Conservation (phyloP, 805 yeast genomes). For the Pichia cephalocereana region DNA sequence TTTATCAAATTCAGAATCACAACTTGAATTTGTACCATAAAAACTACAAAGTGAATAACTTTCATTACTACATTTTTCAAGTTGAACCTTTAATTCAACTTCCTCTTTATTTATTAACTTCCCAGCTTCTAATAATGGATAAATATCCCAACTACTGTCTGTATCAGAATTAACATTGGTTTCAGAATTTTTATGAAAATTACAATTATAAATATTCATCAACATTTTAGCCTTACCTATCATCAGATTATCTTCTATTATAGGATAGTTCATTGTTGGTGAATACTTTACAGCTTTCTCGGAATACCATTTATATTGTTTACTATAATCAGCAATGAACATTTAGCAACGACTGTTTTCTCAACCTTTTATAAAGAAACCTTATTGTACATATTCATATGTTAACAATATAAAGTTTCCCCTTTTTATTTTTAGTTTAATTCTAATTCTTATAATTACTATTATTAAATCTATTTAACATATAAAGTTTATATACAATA, state of each 20-base stretch:
- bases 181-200: background rate
- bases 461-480: no score
- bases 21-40: background rate
- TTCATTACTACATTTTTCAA: background rate
- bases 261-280: background rate
- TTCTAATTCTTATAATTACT: no score
- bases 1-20: background rate
- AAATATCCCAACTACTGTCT: background rate
- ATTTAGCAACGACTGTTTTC: background rate
- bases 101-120: background rate
- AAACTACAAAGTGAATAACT: background rate
- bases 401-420: background rate
- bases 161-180: background rate
- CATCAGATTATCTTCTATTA: background rate
- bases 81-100: background rate
- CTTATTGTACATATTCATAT: no score
- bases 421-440: background rate
- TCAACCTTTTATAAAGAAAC: no score
- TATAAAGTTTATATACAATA: no score
- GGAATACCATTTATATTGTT: conserved; percentile 5
- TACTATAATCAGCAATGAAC: background rate
- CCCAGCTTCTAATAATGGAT: background rate
- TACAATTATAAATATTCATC: background rate
- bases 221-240: background rate
- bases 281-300: conserved; percentile 2